Evolutionary conservation across 2,329 filamentous ascomycete species (phyloP).

Genomic region (Epichloe elymi): DNA sequence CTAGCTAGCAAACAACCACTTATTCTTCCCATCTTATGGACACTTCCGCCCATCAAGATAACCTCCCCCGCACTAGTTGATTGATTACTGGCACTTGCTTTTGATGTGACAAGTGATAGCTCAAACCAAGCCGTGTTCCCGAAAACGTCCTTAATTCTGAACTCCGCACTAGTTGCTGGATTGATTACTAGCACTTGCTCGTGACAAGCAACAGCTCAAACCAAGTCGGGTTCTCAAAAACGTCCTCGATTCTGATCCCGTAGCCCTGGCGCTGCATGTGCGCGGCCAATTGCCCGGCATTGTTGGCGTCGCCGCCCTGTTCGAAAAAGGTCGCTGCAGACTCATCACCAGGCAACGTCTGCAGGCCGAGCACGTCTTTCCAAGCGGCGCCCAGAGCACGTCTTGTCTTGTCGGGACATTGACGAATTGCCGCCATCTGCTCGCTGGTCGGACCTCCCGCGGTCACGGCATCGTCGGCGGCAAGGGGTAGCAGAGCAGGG

Average conservation of each 20-base stretch:
- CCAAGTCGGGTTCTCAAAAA: neutral
- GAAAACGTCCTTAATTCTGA: constrained; percentile 1
- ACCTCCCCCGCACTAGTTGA: neutral
- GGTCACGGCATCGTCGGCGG: neutral
- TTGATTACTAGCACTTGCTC: neutral
- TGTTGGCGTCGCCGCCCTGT: neutral
- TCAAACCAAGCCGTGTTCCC: neutral
- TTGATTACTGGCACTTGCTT: neutral
- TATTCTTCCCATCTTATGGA: too few species aligned
- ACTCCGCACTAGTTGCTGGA: neutral
- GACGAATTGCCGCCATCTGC: neutral
- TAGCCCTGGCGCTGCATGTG: constrained; percentile 2
- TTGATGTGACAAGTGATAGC: neutral
- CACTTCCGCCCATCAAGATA: neutral
- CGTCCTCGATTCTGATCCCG: neutral
- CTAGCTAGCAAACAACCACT: too few species aligned
- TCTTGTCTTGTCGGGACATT: neutral
- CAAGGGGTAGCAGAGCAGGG: neutral
- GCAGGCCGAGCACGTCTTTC: neutral
- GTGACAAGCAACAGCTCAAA: neutral
- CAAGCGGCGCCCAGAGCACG: neutral
- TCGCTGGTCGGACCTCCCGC: neutral
- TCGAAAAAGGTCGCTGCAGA: neutral
- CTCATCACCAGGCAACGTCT: neutral
- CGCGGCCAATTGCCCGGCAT: constrained; percentile 1